Evolutionary conservation across 768 basidiomycete genomes (phyloP), one percentile per base, ranked within the genome.

Genomic region (Rhodotorula sphaerocarpa): DNA sequence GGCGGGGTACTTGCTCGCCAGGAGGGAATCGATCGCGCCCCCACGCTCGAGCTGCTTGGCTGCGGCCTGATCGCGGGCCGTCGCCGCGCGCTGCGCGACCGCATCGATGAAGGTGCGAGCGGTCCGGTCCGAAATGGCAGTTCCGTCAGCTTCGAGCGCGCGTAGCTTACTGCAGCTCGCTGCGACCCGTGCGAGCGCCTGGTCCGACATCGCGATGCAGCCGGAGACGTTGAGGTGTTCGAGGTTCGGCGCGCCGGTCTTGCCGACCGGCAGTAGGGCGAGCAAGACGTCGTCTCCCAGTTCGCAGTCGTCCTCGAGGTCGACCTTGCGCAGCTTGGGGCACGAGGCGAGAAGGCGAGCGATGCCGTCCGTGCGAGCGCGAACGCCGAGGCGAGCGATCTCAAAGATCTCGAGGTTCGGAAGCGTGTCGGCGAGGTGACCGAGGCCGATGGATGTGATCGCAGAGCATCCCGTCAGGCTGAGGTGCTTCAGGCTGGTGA

Each of bases 241-340:
- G 58, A 93, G 75, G 2, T 44, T 20, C 16, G 52, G 50, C 34
- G 50, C 50, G 34, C 50, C 14, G 34, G 16, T 3, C 9, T 1
- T 9, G 18, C 18, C 18, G 48, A 14, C 39, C 86, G 2, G 48
- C 2, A 86, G 87, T 39, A 95, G 77, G 1, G 78, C 77, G 25
- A 78, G 76, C 30, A 93, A 74, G n/a, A 90, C 80, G 4, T 78
- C 76, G 73, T 93, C 89, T 2, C 82, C 85, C 56, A 91, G 82
- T 23, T 84, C 81, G 18, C 75, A 74, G 10, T 88, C 88, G 67
- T 89, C 87, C 72, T 93, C 91, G n/a, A 95, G 77, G 73, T 95
- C 91, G 44, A 93, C 76, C 48, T 82, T 82, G 57, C 83, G 80
- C 50, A 95, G 83, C 63, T 79, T 74, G 2, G 86, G 86, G 4